Conservation (phyloP, 768 basidiomycete species). For the Tremella yokohamensis region DNA sequence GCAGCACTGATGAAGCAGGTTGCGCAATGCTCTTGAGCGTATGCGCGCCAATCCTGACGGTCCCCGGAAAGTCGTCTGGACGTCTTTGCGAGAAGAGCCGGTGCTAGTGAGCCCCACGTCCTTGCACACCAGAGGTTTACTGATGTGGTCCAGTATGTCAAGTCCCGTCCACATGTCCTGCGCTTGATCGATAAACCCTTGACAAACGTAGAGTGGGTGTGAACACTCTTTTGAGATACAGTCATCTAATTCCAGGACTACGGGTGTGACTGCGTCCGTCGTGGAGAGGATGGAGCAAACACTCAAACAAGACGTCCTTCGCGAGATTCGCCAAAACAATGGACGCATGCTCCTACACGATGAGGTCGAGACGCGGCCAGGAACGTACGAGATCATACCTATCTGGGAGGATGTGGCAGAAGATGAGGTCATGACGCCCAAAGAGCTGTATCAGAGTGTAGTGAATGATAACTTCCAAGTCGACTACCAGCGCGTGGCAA, state of each 20-base stretch:
- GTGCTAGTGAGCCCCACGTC: constrained; percentile 58
- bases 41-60: constrained; percentile 81
- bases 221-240: background rate
- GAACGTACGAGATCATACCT: constrained; percentile 83
- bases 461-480: constrained; percentile 57
- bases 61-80: constrained; percentile 77
- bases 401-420: constrained; percentile 81
- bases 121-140: no score
- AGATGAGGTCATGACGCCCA: constrained; percentile 50
- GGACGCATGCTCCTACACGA: constrained; percentile 89
- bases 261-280: constrained; percentile 81
- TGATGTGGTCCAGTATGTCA: constrained; percentile 35
- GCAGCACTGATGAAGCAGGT: constrained; percentile 53
- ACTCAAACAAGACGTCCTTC: constrained; percentile 81
- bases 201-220: constrained; percentile 84
- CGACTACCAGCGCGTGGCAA: constrained; percentile 81
- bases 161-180: constrained; percentile 73
- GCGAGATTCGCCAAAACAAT: constrained; percentile 65
- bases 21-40: constrained; percentile 70
- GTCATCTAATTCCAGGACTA: constrained; percentile 60
- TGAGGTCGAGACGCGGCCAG: constrained; percentile 89
- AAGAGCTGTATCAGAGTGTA: constrained; percentile 49
- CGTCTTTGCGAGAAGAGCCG: constrained; percentile 94
- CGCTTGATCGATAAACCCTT: constrained; percentile 81
- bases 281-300: constrained; percentile 87